Evolutionary conservation across 164 flowering plant genomes (phyloP).

Genomic region (Malania oleifera): DNA sequence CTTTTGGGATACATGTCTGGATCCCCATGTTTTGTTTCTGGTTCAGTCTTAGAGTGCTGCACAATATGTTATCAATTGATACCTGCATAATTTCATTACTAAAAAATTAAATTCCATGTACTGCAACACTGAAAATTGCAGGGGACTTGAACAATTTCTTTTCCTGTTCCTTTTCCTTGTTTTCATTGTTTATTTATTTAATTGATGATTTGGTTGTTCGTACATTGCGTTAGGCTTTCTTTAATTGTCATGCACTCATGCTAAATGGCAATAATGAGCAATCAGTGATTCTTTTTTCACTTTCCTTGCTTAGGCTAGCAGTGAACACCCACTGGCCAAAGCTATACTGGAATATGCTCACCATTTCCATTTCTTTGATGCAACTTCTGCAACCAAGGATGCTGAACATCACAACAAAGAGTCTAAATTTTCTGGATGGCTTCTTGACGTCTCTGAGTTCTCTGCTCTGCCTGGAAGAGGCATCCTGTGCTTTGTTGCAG

Average conservation of each 20-base stretch:
- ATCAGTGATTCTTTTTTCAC: background rate
- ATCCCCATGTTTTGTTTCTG: background rate
- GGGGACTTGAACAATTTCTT: background rate
- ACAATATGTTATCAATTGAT: background rate
- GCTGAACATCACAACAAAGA: slow-evolving; percentile 23
- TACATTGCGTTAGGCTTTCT: background rate
- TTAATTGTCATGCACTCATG: background rate
- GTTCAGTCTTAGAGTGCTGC: background rate
- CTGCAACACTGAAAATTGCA: background rate
- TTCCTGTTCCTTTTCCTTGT: background rate
- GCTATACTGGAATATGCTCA: slow-evolving; percentile 84
- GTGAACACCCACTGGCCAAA: slow-evolving; percentile 94
- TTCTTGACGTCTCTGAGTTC: slow-evolving; percentile 66
- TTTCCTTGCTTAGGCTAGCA: slow-evolving; percentile 60
- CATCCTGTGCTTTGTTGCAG: slow-evolving; percentile 59
- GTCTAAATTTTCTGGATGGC: slow-evolving; percentile 64
- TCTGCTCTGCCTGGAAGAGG: slow-evolving; percentile 92
- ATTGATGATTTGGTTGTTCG: background rate
- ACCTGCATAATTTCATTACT: too few relatives aligned
- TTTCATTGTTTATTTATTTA: background rate
- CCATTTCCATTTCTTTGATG: slow-evolving; percentile 92
- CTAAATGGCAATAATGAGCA: background rate
- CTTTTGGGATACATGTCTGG: slow-evolving; percentile 1
- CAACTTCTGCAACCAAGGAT: slow-evolving; percentile 35
- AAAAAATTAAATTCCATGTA: too few relatives aligned